Percentiles rank a stretch among this genome's conserved stretches.
These are phyloP conservation scores for Venturia effusa DNA, from an alignment of 2,329 filamentous ascomycete genomes.

Conservation along the genomic window DNA sequence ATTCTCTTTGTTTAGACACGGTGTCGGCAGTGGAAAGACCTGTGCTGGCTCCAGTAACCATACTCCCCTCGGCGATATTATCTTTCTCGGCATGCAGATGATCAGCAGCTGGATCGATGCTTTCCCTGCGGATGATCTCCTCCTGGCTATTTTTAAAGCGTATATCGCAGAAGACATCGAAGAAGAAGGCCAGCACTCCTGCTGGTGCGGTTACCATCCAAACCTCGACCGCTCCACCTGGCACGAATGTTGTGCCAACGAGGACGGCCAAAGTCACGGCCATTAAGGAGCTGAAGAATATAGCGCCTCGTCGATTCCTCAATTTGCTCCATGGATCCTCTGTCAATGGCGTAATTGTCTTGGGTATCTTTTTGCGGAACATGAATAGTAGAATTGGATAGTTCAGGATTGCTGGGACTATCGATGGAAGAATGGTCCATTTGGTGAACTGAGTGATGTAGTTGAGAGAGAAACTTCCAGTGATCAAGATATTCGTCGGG, in stretches of 20 bases:
- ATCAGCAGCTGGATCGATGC: background rate
- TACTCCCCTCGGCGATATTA: background rate
- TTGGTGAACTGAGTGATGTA: background rate
- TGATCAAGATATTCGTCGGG: background rate
- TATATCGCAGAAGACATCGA: background rate
- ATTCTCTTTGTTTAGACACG: background rate
- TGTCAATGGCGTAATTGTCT: background rate
- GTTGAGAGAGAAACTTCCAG: background rate
- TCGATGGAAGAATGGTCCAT: background rate
- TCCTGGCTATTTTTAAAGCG: background rate
- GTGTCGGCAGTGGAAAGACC: background rate
- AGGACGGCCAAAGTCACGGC: background rate
- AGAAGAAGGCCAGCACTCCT: background rate
- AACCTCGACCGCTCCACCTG: background rate
- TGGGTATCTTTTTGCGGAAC: slow-evolving; percentile 1
- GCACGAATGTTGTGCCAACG: background rate
- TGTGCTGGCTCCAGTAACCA: background rate
- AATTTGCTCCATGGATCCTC: slow-evolving; percentile 3
- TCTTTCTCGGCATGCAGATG: background rate
- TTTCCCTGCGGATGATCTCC: background rate
- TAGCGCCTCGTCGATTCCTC: background rate
- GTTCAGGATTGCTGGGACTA: background rate
- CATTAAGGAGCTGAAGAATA: slow-evolving; percentile 1
- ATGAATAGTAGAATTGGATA: background rate
- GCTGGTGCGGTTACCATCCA: background rate